Evolutionary conservation across 2,329 filamentous ascomycete genomes (phyloP).

Genomic region (Cladosporium velox): DNA sequence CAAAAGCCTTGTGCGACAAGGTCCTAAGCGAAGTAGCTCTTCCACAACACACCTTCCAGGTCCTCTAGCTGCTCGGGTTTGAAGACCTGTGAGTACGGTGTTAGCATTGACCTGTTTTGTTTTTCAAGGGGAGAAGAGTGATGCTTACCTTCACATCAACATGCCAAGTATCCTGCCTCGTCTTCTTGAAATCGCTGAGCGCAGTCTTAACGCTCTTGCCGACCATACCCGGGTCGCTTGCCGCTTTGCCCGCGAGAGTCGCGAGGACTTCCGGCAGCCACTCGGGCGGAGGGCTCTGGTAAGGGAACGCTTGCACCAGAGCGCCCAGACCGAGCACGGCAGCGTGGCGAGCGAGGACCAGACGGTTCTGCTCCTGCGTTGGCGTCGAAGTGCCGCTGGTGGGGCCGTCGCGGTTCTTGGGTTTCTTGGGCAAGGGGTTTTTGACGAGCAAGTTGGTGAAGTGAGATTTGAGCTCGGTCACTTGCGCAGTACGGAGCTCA

Average conservation of each 20-base stretch:
- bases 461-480: slow-evolving; percentile 71
- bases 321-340: slow-evolving; percentile 89
- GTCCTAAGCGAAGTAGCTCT: slow-evolving; percentile 89
- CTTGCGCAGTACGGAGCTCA: slow-evolving; percentile 74
- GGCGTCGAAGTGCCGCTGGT: slow-evolving; percentile 59
- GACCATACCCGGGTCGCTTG: slow-evolving; percentile 85
- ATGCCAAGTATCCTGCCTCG: slow-evolving; percentile 95
- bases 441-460: slow-evolving; percentile 77
- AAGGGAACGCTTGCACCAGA: slow-evolving; percentile 93
- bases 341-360: slow-evolving; percentile 81
- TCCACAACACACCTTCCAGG: slow-evolving; percentile 94
- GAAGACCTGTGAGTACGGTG: slow-evolving; percentile 62
- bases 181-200: slow-evolving; percentile 98
- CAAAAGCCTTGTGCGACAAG: neutral
- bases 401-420: slow-evolving; percentile 41
- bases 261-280: slow-evolving; percentile 96
- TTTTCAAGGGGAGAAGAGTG: neutral
- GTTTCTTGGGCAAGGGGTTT: slow-evolving; percentile 81
- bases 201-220: slow-evolving; percentile 95
- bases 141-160: slow-evolving; percentile 89
- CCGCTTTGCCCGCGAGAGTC: slow-evolving; percentile 78
- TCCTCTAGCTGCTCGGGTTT: slow-evolving; percentile 91
- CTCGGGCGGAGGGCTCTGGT: slow-evolving; percentile 82
- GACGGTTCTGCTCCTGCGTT: slow-evolving; percentile 70
- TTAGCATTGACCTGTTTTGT: neutral